Evolutionary conservation across 352 stramenopile species (phyloP).

Genomic region (Phytophthora sp.): DNA sequence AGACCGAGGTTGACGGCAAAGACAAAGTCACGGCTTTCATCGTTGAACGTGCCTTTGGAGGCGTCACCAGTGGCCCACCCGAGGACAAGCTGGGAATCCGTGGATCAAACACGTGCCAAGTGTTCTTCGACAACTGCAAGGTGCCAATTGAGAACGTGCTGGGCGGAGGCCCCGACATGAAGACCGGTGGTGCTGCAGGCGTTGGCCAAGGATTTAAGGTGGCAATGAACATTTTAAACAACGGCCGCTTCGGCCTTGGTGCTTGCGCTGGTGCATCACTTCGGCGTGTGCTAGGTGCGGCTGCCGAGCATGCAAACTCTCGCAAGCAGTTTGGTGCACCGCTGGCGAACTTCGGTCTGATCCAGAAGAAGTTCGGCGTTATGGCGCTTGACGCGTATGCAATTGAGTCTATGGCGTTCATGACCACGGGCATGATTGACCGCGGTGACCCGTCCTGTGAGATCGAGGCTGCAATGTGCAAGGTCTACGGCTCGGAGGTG

Average conservation of each 20-base stretch:
- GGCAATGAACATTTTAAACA: constrained; percentile 94
- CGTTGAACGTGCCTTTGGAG: constrained; percentile 93
- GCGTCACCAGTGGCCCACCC: constrained; percentile 90
- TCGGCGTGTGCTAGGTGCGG: constrained; percentile 67
- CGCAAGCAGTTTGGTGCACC: constrained; percentile 84
- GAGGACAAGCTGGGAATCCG: constrained; percentile 98
- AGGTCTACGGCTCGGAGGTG: constrained; percentile 88
- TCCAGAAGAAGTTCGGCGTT: constrained; percentile 90
- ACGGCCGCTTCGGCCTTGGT: constrained; percentile 91
- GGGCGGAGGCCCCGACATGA: constrained; percentile 77
- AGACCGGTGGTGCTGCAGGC: constrained; percentile 68
- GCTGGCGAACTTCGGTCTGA: constrained; percentile 79
- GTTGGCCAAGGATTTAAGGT: constrained; percentile 93
- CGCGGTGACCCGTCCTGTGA: constrained; percentile 84
- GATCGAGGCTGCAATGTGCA: constrained; percentile 90
- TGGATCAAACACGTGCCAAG: constrained; percentile 96
- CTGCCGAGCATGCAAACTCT: constrained; percentile 76
- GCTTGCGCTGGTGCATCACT: constrained; percentile 76
- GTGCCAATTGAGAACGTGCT: constrained; percentile 93
- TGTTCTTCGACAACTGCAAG: constrained; percentile 96
- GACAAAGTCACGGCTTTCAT: constrained; percentile 99
- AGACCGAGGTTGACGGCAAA: constrained; percentile 95
- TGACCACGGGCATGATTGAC: constrained; percentile 91
- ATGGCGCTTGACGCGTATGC: constrained; percentile 85
- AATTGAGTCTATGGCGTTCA: constrained; percentile 91